Conservation (phyloP, 1,284 basidiomycete species). For the Apiotrichum mycotoxinovorans region DNA sequence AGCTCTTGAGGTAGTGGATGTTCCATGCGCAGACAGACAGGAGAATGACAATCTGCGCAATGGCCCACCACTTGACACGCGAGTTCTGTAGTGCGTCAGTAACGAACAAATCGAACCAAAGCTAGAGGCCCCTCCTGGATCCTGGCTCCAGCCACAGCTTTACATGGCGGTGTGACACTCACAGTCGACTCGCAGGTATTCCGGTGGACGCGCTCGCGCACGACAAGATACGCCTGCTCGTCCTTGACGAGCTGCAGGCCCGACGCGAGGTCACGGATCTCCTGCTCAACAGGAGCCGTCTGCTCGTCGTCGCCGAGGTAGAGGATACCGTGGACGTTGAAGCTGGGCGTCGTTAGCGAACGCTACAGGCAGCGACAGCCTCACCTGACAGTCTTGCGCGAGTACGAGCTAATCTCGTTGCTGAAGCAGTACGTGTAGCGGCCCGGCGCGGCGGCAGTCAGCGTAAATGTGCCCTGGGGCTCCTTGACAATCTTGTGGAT, state of each 20-base stretch:
- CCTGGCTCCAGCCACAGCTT: conserved; percentile 19
- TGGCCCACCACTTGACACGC: conserved; percentile 98
- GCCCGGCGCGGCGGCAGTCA: conserved; percentile 82
- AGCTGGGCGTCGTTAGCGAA: conserved; percentile 57
- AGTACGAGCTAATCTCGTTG: conserved; percentile 92
- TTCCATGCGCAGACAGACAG: conserved; percentile 93
- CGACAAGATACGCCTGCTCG: conserved; percentile 97
- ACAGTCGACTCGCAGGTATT: conserved; percentile 57
- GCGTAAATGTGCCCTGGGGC: conserved; percentile 82
- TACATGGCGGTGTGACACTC: too few relatives aligned
- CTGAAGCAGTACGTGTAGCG: conserved; percentile 96
- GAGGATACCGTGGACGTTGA: conserved; percentile 97
- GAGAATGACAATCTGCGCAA: conserved; percentile 81
- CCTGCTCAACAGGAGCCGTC: conserved; percentile 90
- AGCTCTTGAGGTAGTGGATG: conserved; percentile 92
- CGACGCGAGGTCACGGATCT: conserved; percentile 83
- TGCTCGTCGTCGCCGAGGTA: conserved; percentile 53
- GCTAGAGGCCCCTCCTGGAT: too few relatives aligned
- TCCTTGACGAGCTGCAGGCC: conserved; percentile 90
- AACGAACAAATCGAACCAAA: too few relatives aligned
- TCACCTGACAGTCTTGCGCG: conserved; percentile 89
- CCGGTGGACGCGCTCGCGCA: conserved; percentile 86
- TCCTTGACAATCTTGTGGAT: conserved; percentile 78
- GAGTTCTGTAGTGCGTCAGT: conserved; percentile 60
- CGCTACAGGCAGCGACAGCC: too few relatives aligned